Percentiles rank a stretch among this genome's conserved stretches.
Conservation (phyloP, 176 grass and related monocot genomes). For the Carex cristatella region DNA sequence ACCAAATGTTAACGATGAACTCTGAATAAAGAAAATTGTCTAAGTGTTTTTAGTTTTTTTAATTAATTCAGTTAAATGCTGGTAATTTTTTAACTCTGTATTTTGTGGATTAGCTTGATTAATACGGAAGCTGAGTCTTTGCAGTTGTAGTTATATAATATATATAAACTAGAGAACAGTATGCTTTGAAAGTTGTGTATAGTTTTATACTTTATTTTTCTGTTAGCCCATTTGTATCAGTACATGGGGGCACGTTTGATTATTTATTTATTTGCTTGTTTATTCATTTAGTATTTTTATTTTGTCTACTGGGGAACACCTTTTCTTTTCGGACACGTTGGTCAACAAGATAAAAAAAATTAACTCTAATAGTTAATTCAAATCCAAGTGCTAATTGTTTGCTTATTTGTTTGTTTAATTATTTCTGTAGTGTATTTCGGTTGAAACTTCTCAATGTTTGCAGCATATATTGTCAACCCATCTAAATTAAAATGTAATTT, state of each 20-base stretch:
- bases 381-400: not conserved
- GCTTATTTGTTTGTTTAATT: no score
- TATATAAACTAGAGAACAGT: not conserved
- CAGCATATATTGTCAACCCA: no score
- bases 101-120: not conserved
- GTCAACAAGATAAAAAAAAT: not conserved
- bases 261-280: not conserved
- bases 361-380: not conserved
- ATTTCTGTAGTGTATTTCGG: no score
- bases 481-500: no score
- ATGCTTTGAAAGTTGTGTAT: not conserved
- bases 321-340: not conserved
- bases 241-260: not conserved
- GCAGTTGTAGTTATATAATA: not conserved
- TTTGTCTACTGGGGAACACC: not conserved
- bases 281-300: not conserved
- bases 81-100: not conserved
- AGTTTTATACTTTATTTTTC: not conserved
- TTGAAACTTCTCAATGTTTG: no score
- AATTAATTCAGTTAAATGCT: not conserved
- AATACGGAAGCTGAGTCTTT: not conserved
- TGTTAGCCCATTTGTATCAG: not conserved
- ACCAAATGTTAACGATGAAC: conserved; percentile 51
- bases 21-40: conserved; percentile 30
- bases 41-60: not conserved